phyloP scores from a whole-genome alignment of 23 red algal genomes.

The Gracilaria gracilis region DNA sequence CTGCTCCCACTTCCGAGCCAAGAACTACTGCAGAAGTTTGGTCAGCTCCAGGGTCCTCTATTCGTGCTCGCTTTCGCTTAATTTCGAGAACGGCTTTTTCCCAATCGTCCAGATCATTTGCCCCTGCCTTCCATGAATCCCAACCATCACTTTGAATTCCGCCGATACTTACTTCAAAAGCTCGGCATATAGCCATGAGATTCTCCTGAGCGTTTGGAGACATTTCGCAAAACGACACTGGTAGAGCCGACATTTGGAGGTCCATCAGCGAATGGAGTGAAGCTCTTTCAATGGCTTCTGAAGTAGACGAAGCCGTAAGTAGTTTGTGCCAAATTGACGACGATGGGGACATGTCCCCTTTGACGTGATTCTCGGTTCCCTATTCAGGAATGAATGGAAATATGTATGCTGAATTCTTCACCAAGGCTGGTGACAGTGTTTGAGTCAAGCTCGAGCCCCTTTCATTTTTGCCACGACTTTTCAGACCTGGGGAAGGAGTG shows the following conservation, averaged over 20 bases:
- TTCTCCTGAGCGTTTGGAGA: slow-evolving; percentile 36
- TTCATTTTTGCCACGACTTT: too few species aligned
- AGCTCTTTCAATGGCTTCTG: slow-evolving; percentile 5
- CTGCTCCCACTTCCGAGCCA: neutral
- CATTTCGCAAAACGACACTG: slow-evolving; percentile 17
- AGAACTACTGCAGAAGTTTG: neutral
- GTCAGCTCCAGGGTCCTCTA: neutral
- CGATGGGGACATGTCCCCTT: neutral
- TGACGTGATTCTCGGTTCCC: too few species aligned
- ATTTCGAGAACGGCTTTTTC: neutral
- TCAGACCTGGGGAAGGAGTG: too few species aligned
- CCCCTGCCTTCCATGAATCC: neutral
- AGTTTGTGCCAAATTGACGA: slow-evolving; percentile 16
- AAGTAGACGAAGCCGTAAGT: slow-evolving; percentile 10
- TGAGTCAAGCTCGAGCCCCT: too few species aligned
- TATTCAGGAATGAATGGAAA: too few species aligned
- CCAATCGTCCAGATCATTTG: neutral
- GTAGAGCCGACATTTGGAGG: neutral
- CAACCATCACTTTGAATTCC: slow-evolving; percentile 14
- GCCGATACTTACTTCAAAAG: neutral
- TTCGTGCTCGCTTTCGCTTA: neutral
- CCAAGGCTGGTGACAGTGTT: too few species aligned
- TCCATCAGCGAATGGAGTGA: neutral
- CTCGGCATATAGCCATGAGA: slow-evolving; percentile 6
- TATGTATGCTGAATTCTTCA: too few species aligned